Base-by-base conservation (phyloP, 2,329 filamentous ascomycete genomes). In the Ascochyta clinopodiicola region DNA sequence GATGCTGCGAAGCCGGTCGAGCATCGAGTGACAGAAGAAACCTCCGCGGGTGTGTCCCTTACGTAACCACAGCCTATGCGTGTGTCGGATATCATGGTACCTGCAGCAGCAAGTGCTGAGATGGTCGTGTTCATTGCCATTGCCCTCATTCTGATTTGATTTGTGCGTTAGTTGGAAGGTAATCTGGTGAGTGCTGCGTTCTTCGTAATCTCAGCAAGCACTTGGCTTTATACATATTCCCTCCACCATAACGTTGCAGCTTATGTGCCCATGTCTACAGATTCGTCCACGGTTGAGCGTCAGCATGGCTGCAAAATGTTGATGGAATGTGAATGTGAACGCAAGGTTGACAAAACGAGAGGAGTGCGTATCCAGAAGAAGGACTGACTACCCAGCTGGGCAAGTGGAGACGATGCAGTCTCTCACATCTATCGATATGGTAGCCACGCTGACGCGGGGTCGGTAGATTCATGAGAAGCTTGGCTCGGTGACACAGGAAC, bases 401-500 rank as follows among this genome's bases (percentile, higher is more conserved):
- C 25, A 50, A 22, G 17, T 51, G 39, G 17, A 51, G 31, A 46
- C 46, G 42, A 39, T 7, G 15, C 27, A 47, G 15, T 45, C 34
- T 17, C 5, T 8, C 25, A 17, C 34, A 24, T 32, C 21, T 25
- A 42, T 44, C 36, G 31, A 37, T 32, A 51, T 25, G 17, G 42
- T 8, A 47, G 37, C 31, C 36, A 24, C 13, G 24, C 27, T 21
- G 43, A 43, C 32, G 46, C 46, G 37, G 46, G 42, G 36, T 51
- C 24, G 21, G 38, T 19, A 31, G 7, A 44, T 37, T 21, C 12
- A 21, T 25, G 10, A 36, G 24, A 25, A 47, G n/a, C 52, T 47
- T 51, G 52, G 46, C 52, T n/a, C 36, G 6, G 52, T 56, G n/a
- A 27, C 22, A 56, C 52, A 34, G 43, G 47, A 56, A 38, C 46